Evolutionary conservation across 1,284 basidiomycete species (phyloP).

Genomic region (Pseudozyma sp.): DNA sequence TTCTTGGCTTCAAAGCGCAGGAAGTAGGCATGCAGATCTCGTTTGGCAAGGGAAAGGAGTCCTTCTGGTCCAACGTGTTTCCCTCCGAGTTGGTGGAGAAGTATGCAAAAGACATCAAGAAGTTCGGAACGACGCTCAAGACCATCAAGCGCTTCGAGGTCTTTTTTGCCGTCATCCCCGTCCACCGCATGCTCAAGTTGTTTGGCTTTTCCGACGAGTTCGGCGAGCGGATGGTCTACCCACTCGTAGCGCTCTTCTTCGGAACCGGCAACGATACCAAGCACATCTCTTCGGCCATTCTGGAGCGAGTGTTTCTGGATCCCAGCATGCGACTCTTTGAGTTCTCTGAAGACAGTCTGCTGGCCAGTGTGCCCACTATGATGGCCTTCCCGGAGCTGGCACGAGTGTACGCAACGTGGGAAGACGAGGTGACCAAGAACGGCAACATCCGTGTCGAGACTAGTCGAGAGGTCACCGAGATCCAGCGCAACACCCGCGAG

Average conservation of each 20-base stretch:
- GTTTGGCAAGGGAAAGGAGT: constrained; percentile 62
- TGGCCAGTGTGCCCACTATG: constrained; percentile 71
- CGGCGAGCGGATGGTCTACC: constrained; percentile 74
- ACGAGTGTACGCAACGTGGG: constrained; percentile 73
- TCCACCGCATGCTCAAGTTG: constrained; percentile 56
- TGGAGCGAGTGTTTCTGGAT: constrained; percentile 75
- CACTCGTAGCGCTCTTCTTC: constrained; percentile 75
- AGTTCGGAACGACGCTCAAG: constrained; percentile 59
- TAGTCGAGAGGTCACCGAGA: constrained; percentile 71
- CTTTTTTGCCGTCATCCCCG: constrained; percentile 61
- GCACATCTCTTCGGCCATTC: constrained; percentile 74
- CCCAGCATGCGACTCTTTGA: constrained; percentile 73
- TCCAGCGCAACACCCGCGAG: constrained; percentile 62
- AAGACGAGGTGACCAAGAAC: constrained; percentile 70
- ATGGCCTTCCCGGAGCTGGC: constrained; percentile 71
- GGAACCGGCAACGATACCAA: constrained; percentile 77
- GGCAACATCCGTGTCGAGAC: constrained; percentile 71
- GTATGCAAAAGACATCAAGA: constrained; percentile 57
- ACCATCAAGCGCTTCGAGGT: constrained; percentile 64
- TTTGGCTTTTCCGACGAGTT: constrained; percentile 70
- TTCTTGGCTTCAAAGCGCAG: constrained; percentile 55
- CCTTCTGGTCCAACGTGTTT: constrained; percentile 63
- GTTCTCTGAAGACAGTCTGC: constrained; percentile 61
- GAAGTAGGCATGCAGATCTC: constrained; percentile 64
- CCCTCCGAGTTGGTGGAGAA: constrained; percentile 62